Evolutionary conservation across 2,329 filamentous ascomycete species (phyloP), one percentile per base, ranked within the genome.

Genomic region (Clarireedia sp.): DNA sequence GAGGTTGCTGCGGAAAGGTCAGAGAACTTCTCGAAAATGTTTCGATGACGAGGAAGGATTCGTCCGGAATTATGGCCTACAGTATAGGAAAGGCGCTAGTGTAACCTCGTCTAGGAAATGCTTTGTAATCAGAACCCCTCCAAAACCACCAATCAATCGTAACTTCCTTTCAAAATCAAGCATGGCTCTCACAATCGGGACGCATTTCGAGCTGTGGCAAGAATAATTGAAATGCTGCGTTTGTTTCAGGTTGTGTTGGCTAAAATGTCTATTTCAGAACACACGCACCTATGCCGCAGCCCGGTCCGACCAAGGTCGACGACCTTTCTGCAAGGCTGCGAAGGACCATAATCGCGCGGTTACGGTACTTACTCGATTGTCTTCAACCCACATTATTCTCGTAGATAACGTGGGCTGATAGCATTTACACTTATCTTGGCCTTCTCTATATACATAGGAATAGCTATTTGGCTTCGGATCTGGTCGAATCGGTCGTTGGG

Each of bases 271-370:
- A 48, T 53, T 47, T 38, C 41, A 37, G 51, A 37, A 36, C 29
- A 48, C 17, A 14, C 17, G 16, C 14, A n/a, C 10, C 38, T 19
- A 41, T n/a, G 16, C 14, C 16, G 16, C 38, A 41, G 38, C 16
- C 38, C 38, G 38, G 16, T 37, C 21, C 16, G 40, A 36, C 16
- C 19, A 52, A 29, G 50, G 24, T 37, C 40, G 24, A 46, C 17
- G 26, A 52, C n/a, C 19, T 52, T n/a, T 53, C 21, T 37, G 33
- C 12, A 40, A 53, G 51, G 51, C 29, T 40, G 16, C 19, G 33
- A 23, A 9, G 26, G 24, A 29, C 23, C 12, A 37, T 49, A 54
- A 14, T 49, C 51, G 36, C 51, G 51, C 51, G 51, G 51, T 17
- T 54, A 41, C 16, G 6, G 1, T 1, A 29, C 9, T 5, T 8